phyloP scores from a whole-genome alignment of 352 stramenopile species.

The Globisporangium canariense region DNA sequence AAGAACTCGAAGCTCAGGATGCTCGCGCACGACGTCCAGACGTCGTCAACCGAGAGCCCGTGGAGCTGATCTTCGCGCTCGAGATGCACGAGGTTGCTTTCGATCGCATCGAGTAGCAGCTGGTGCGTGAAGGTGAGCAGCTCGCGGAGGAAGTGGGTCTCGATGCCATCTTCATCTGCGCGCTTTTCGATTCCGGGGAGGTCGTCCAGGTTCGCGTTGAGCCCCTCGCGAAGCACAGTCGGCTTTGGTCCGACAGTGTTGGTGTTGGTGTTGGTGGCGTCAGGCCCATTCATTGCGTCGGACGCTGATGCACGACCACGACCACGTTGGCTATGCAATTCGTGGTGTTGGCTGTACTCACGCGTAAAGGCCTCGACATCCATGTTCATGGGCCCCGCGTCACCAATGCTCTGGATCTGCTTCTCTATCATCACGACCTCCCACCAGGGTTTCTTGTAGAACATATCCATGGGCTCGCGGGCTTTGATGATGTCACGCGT shows the following conservation, averaged over 20 bases:
- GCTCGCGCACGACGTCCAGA: constrained; percentile 57
- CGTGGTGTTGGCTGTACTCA: not conserved
- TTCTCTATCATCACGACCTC: constrained; percentile 52
- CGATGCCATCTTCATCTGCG: not conserved
- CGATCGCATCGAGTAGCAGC: constrained; percentile 54
- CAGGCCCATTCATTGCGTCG: not conserved
- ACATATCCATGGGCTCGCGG: constrained; percentile 80
- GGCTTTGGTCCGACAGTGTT: not conserved
- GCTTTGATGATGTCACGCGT: constrained; percentile 54
- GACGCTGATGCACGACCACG: not conserved
- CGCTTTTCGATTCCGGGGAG: not conserved
- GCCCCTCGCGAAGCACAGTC: not conserved
- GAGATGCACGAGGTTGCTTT: constrained; percentile 65
- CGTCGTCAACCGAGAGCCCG: constrained; percentile 48
- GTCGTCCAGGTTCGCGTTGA: constrained; percentile 1
- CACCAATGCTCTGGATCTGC: not conserved
- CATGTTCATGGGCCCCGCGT: not conserved
- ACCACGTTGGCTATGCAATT: not conserved
- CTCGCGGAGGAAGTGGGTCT: constrained; percentile 53
- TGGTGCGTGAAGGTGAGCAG: constrained; percentile 63
- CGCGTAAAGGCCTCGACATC: constrained; percentile 8
- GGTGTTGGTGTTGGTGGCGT: not conserved
- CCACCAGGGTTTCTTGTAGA: constrained; percentile 91
- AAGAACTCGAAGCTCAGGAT: constrained; percentile 87
- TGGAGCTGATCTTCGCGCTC: constrained; percentile 62